These are phyloP conservation scores for Suillus tomentosus DNA, from an alignment of 768 basidiomycete genomes.

Conservation along the genomic window DNA sequence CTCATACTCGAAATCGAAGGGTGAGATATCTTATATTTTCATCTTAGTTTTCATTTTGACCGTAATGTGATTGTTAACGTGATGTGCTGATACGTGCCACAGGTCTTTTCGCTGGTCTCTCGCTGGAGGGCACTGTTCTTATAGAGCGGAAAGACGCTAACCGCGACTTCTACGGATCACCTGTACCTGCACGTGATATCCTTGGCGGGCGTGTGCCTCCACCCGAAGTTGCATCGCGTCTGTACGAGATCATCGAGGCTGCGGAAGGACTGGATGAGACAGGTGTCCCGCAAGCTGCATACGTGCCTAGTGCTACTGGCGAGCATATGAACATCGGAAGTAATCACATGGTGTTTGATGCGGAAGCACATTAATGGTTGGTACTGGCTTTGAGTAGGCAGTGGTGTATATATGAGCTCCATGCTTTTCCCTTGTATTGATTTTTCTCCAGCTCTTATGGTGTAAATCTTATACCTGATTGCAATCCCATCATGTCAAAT, in stretches of 20 bases:
- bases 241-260: slow-evolving; percentile 97
- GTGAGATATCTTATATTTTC: slow-evolving; percentile 40
- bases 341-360: slow-evolving; percentile 72
- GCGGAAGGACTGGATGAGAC: slow-evolving; percentile 91
- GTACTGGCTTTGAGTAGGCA: neutral
- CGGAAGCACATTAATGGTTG: slow-evolving; percentile 45
- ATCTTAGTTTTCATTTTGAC: neutral
- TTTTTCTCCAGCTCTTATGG: neutral
- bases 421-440: neutral
- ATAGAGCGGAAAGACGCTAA: slow-evolving; percentile 97
- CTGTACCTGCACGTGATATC: slow-evolving; percentile 87
- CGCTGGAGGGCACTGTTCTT: slow-evolving; percentile 90
- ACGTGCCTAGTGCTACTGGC: slow-evolving; percentile 70
- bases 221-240: slow-evolving; percentile 89
- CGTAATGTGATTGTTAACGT: neutral
- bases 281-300: slow-evolving; percentile 75
- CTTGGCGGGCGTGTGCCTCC: slow-evolving; percentile 93
- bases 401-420: neutral
- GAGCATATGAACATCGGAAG: slow-evolving; percentile 53
- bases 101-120: slow-evolving; percentile 95
- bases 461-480: slow-evolving; percentile 7
- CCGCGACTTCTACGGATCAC: slow-evolving; percentile 92
- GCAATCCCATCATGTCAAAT: neutral
- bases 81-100: slow-evolving; percentile 8
- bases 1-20: slow-evolving; percentile 94